Percentiles rank a stretch among this genome's conserved stretches.
Evolutionary conservation across 257 asterid species (phyloP).

Genomic region (Fraxinus americana): DNA sequence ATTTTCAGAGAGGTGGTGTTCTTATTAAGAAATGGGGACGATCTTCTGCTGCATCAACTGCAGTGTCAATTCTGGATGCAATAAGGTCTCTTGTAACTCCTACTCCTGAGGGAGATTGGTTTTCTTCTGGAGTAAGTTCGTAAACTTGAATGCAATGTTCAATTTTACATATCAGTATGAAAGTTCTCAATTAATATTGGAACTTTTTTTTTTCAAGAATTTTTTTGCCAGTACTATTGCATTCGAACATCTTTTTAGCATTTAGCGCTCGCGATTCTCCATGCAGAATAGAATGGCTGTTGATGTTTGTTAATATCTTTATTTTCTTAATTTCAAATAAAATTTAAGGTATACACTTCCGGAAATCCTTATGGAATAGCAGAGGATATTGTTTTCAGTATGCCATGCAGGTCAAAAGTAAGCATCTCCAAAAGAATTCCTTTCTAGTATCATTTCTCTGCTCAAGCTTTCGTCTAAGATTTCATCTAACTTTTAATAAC

Average conservation of each 20-base stretch:
- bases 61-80: constrained; percentile 85
- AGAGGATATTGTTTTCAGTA: constrained; percentile 86
- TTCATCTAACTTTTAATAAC: neutral
- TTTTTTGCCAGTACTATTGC: no score
- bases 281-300: neutral
- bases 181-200: neutral
- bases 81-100: constrained; percentile 91
- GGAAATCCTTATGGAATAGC: constrained; percentile 94
- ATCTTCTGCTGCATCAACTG: constrained; percentile 97
- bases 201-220: neutral
- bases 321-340: constrained; percentile 3
- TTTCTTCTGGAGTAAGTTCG: constrained; percentile 84
- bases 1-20: constrained; percentile 88
- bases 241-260: neutral
- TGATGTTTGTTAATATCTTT: neutral
- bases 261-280: neutral
- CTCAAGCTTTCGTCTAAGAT: neutral
- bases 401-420: constrained; percentile 97
- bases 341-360: constrained; percentile 62
- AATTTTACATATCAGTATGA: neutral
- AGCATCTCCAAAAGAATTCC: constrained; percentile 14
- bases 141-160: neutral
- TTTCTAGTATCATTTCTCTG: constrained; percentile 3
- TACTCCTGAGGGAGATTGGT: constrained; percentile 96
- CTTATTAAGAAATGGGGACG: constrained; percentile 98